Percentiles rank a stretch among this genome's conserved stretches.
These are phyloP conservation scores for Syncephalis plumigaleata DNA, from an alignment of 371 early-diverging fungal genomes.

Conservation along the genomic window DNA sequence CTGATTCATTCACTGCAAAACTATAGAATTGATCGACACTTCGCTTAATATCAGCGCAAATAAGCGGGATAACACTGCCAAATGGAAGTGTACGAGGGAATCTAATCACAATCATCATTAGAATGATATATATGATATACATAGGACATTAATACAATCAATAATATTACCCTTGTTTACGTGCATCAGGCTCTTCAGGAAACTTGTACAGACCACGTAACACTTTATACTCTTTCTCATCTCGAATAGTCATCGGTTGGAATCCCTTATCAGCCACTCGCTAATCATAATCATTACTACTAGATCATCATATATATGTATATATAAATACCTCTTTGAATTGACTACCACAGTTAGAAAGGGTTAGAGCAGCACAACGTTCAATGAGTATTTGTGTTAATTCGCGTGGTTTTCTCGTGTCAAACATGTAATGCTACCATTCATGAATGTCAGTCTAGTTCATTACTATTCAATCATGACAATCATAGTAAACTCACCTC, in stretches of 20 bases:
- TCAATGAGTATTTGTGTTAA: too few species aligned
- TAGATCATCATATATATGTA: background rate
- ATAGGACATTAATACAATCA: background rate
- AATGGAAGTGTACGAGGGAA: conserved; percentile 70
- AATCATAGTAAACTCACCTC: too few species aligned
- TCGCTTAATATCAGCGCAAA: conserved; percentile 45
- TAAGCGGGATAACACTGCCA: conserved; percentile 59
- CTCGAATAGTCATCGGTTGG: conserved; percentile 58
- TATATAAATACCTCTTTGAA: too few species aligned
- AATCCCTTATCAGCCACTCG: conserved; percentile 71
- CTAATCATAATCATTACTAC: conserved; percentile 14
- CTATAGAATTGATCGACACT: conserved; percentile 68
- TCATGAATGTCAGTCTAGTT: too few species aligned
- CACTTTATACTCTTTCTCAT: conserved; percentile 36
- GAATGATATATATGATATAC: background rate
- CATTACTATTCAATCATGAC: too few species aligned
- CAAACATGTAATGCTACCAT: too few species aligned
- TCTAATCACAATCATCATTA: conserved; percentile 21
- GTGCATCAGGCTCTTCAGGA: conserved; percentile 1
- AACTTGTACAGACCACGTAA: conserved; percentile 3
- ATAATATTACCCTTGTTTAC: background rate
- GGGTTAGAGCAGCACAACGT: too few species aligned
- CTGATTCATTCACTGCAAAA: conserved; percentile 70
- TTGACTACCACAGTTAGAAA: too few species aligned
- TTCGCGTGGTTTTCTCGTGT: too few species aligned